Percentiles rank a stretch among this genome's conserved stretches.
These are phyloP conservation scores for Simplicillium sp. DNA, from an alignment of 2,329 filamentous ascomycete genomes.

Conservation along the genomic window DNA sequence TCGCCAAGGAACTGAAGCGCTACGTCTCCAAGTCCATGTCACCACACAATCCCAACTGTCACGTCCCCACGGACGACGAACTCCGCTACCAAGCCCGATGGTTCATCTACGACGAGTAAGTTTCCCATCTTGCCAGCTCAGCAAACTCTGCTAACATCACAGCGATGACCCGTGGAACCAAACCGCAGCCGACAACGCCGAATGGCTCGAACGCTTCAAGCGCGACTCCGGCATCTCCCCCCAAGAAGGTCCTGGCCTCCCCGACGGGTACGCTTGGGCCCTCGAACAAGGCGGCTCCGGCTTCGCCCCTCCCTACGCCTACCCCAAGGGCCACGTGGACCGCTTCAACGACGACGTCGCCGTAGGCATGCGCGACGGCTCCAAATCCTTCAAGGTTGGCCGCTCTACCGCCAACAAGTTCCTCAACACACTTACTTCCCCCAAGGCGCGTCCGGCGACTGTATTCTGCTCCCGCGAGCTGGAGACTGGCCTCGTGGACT, in stretches of 20 bases:
- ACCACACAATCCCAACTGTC: conserved; percentile 48
- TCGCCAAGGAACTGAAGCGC: conserved; percentile 42
- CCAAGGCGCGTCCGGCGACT: conserved; percentile 34
- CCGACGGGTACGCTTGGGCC: conserved; percentile 31
- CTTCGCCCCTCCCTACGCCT: conserved; percentile 45
- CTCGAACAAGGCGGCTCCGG: conserved; percentile 41
- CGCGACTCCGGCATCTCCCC: conserved; percentile 42
- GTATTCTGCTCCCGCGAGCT: conserved; percentile 52
- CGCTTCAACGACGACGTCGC: conserved; percentile 22
- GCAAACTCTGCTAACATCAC: conserved; percentile 10
- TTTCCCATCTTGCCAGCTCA: conserved; percentile 5
- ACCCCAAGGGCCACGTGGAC: conserved; percentile 28
- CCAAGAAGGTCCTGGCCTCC: conserved; percentile 41
- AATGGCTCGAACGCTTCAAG: conserved; percentile 57
- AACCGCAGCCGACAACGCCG: conserved; percentile 52
- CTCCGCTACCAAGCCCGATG: conserved; percentile 55
- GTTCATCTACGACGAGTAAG: conserved; percentile 53
- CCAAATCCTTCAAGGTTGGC: conserved; percentile 32
- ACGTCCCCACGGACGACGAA: conserved; percentile 51
- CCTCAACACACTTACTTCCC: conserved; percentile 31
- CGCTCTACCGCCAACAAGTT: conserved; percentile 37
- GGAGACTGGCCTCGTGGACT: conserved; percentile 41
- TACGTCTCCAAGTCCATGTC: conserved; percentile 46
- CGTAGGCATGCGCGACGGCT: conserved; percentile 22
- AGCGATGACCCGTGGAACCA: conserved; percentile 57